Evolutionary conservation across 1,139 yeast species (phyloP), one percentile per base, ranked within the genome.

Genomic region (Blastobotrys arbuscula): DNA sequence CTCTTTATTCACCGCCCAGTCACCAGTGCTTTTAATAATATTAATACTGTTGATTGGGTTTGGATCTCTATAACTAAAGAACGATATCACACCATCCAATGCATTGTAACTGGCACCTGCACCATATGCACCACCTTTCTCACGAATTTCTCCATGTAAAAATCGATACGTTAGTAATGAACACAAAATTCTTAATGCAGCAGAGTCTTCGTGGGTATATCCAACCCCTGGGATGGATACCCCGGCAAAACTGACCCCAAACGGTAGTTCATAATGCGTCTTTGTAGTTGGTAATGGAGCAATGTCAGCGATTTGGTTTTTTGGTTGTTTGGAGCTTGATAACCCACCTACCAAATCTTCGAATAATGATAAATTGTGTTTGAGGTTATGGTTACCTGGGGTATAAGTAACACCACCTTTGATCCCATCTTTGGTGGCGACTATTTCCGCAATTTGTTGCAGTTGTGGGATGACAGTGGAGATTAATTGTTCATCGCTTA

Each of bases 121-220:
- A 8, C 98, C 98, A 62, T 92, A 92, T 0, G 98, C 98, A 48
- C 98, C 98, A 53, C 96, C 96, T 59, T 92, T 81, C 65, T 92
- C 98, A 58, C 98, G 79, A 39, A 92, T 82, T 54, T 89, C 96
- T 12, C 88, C 79, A 65, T 92, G 98, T 44, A 94, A 72, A 57
- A 86, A 80, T 62, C 86, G 85, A 67, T 84, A 90, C 0, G 96
- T 82, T 56, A 90, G 68, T 49, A 92, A 66, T 59, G 85, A 94
- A 1, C 97, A 77, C 47, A 92, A 72, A 0, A 92, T 79, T 64
- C 88, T 96, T 44, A 92, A 74, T 1, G 89, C 74, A 0, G 97
- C 96, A 39, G 96, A 90, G 55, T 90, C 97, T 47, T 73, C 70
- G 48, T 81, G 76, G 2, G 74, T 67, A 62, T 87, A 89, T 2